These are phyloP conservation scores for Geranium rotundifolium DNA, from an alignment of 345 rosid genomes.

Conservation along the genomic window DNA sequence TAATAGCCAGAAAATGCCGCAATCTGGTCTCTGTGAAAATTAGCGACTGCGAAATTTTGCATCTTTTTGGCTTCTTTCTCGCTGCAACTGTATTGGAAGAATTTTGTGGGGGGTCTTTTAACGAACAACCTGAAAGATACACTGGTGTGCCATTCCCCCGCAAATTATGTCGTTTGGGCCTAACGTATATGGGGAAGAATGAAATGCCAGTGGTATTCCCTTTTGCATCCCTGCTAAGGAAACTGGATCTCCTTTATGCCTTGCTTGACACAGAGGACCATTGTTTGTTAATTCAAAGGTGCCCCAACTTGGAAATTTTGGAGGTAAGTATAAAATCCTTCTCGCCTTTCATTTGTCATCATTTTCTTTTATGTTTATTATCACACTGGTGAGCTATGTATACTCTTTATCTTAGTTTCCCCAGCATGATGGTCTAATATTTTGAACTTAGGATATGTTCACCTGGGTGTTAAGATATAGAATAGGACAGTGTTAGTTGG, in stretches of 20 bases:
- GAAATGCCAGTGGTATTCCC: constrained; percentile 79
- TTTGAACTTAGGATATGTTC: no score
- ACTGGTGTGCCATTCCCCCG: constrained; percentile 41
- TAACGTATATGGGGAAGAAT: constrained; percentile 55
- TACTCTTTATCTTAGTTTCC: background rate
- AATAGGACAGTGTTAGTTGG: background rate
- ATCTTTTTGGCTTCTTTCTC: constrained; percentile 58
- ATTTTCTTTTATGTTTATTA: background rate
- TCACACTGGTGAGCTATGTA: background rate
- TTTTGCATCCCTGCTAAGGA: constrained; percentile 54
- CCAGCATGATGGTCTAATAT: background rate
- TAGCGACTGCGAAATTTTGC: constrained; percentile 61
- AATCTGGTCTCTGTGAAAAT: constrained; percentile 61
- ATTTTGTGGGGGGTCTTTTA: constrained; percentile 78
- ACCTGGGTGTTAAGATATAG: background rate
- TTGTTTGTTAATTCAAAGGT: constrained; percentile 60
- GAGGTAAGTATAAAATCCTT: constrained; percentile 43
- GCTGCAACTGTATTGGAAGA: constrained; percentile 66
- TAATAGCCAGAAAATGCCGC: constrained; percentile 62
- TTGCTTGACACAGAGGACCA: constrained; percentile 77
- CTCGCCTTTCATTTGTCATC: background rate
- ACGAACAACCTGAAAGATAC: constrained; percentile 40
- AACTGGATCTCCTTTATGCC: constrained; percentile 80
- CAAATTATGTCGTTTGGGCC: constrained; percentile 56
- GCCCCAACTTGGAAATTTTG: constrained; percentile 84